phyloP scores from a whole-genome alignment of 768 basidiomycete genomes.

The Pilatotrama ljubarskyi region DNA sequence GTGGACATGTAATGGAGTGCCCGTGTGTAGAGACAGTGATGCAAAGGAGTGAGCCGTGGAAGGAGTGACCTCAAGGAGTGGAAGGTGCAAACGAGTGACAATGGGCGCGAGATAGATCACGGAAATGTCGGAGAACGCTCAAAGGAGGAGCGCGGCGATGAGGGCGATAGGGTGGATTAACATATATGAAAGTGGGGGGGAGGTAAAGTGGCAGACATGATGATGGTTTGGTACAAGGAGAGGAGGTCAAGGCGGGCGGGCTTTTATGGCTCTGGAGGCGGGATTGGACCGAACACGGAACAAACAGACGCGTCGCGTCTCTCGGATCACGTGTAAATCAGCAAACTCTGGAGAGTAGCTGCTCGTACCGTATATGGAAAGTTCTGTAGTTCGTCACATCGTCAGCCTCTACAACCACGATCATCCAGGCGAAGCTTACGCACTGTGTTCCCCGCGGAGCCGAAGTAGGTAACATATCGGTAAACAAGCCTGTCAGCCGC shows the following conservation, averaged over 20 bases:
- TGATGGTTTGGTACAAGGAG: neutral
- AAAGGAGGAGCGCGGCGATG: neutral
- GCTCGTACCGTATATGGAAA: neutral
- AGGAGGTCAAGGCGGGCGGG: neutral
- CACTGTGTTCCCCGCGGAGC: neutral
- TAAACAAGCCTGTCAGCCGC: no score
- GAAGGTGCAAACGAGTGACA: neutral
- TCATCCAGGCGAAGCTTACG: neutral
- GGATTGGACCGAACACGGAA: neutral
- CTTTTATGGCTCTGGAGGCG: neutral
- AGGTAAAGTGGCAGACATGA: neutral
- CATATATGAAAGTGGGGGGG: neutral
- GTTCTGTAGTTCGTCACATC: neutral
- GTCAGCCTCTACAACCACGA: neutral
- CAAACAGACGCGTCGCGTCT: slow-evolving; percentile 1
- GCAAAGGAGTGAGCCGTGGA: neutral
- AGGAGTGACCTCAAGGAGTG: neutral
- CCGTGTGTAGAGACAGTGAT: neutral
- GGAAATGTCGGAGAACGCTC: neutral
- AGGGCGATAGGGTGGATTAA: neutral
- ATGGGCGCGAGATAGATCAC: neutral
- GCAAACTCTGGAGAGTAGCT: neutral
- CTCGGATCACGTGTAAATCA: neutral
- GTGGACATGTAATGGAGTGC: neutral
- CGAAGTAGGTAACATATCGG: neutral